Evolutionary conservation across 768 basidiomycete genomes (phyloP), one percentile per base, ranked within the genome.

Genomic region (Hericium rajendrae): DNA sequence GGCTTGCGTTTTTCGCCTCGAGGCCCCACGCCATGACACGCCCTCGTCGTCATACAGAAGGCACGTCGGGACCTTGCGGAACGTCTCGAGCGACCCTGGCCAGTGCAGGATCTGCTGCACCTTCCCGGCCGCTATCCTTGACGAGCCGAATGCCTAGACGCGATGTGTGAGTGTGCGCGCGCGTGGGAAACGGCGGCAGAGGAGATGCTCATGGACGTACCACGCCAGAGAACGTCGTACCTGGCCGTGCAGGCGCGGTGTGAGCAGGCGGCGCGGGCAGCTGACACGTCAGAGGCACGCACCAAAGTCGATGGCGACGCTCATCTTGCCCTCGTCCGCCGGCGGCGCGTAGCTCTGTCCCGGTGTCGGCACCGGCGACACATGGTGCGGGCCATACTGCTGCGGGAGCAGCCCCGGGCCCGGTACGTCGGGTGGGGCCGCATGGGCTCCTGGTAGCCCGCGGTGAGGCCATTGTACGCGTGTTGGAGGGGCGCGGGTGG

Each of bases 151-250:
- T 0, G 91, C 88, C 88, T 91, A 62, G 16, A 15, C 13, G 12
- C 10, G 11, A 11, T 51, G 20, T 37, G 38, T 24, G 15, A 8
- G 55, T 55, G 39, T 32, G 28, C 28, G 28, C 28, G 28, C 28
- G 4, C 28, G 28, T 32, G 28, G 28, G 22, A 28, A 6, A 5
- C 18, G 16, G 48, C 22, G 20, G 18, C 20, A 18, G 28, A 55
- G 49, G 6, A n/a, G 16, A 16, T 46, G 6, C 11, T 5, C 41
- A 46, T 20, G 41, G n/a, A 79, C 88, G 71, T 68, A 90, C 89
- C 58, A 92, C 85, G 59, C 90, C 90, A 24, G 89, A 91, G 71
- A 91, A 91, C 4, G 88, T 92, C 2, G 90, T 91, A 70, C 89
- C 89, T 91, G 18, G 40, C 18, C 6, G n/a, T 6, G 48, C 48